Evolutionary conservation across 2,329 filamentous ascomycete species (phyloP), one percentile per base, ranked within the genome.

Genomic region (Thermochaetoides dissita): DNA sequence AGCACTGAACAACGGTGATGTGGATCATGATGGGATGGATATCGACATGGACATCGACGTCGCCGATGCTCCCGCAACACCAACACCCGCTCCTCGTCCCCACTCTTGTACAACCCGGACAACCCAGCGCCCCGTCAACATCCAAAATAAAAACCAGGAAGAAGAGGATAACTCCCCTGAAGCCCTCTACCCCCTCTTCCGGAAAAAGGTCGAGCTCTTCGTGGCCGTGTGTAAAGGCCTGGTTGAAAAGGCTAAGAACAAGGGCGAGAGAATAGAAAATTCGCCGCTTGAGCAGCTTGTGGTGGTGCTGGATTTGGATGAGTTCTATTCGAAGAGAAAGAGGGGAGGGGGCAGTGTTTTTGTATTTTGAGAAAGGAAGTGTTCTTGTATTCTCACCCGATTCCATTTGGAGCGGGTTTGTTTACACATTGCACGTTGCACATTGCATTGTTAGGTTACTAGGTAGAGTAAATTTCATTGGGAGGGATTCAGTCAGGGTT

Each of bases 201-300:
- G 69, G 55, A 83, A 79, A 57, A 85, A 86, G 53, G 70, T 85
- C 0, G 71, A 75, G 28, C 72, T 84, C 0, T 91, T 94, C 52
- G 68, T 91, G 44, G 79, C 67, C 38, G 84, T 83, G 1, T 91
- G 76, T 57, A 72, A 69, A 45, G 79, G 71, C 2, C 66, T 82
- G 55, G 77, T 68, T 35, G 84, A 79, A 56, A 84, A 74, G 69
- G 73, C 64, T 52, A 10, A 56, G 56, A 42, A 6, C 41, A 58
- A 45, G 51, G 48, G 45, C 51, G 39, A 49, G 61, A 46, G 56
- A 33, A 30, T 12, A 44, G 46, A 28, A 46, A 41, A 9, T 10
- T 41, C 8, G 48, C 17, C 17, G 5, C 17, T 55, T 24, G 52
- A 51, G 41, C 47, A 51, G 46, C 41, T 61, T 40, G 29, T 59